These are phyloP conservation scores for Mycogone perniciosa DNA, from an alignment of 2,329 filamentous ascomycete genomes.

Conservation along the genomic window DNA sequence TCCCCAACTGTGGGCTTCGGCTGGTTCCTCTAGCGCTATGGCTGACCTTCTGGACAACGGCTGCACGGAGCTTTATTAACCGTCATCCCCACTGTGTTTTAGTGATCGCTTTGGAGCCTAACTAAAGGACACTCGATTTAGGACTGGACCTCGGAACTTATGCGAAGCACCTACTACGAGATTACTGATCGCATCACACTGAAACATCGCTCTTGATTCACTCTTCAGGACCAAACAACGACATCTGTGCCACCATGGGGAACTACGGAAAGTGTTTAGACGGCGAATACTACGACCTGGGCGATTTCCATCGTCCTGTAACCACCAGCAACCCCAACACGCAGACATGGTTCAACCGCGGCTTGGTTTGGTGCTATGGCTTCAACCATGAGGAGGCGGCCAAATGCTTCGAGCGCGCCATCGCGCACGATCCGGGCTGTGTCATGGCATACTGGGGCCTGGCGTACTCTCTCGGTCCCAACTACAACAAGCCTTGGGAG, in stretches of 20 bases:
- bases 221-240: not conserved
- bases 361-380: conserved; percentile 65
- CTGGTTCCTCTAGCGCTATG: too few species aligned
- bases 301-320: conserved; percentile 49
- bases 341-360: conserved; percentile 65
- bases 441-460: conserved; percentile 65
- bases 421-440: conserved; percentile 46
- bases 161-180: too few species aligned
- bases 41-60: too few species aligned
- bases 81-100: too few species aligned
- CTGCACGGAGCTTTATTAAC: too few species aligned
- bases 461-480: conserved; percentile 66
- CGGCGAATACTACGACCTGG: conserved; percentile 52
- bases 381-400: conserved; percentile 72
- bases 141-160: too few species aligned
- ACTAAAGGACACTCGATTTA: too few species aligned
- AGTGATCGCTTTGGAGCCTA: too few species aligned
- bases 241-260: not conserved
- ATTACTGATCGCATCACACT: too few species aligned
- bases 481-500: conserved; percentile 72
- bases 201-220: too few species aligned
- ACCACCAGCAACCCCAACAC: conserved; percentile 45
- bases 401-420: conserved; percentile 57
- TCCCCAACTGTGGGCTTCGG: too few species aligned
- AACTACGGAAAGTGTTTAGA: not conserved